These are phyloP conservation scores for Pochonia chlamydosporia DNA, from an alignment of 2,329 filamentous ascomycete species.

Conservation along the genomic window DNA sequence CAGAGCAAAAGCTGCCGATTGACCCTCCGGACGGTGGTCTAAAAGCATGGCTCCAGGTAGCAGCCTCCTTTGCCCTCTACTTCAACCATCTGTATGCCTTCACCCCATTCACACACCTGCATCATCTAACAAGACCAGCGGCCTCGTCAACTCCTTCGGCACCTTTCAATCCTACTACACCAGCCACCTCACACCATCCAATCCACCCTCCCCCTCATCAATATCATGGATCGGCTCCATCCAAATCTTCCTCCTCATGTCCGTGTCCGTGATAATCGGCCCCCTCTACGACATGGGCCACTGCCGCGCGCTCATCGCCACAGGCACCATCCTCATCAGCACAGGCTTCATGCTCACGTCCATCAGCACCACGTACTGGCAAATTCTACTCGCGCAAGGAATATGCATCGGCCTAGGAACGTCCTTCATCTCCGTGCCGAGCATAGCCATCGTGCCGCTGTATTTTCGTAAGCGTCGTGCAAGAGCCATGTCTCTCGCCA, in stretches of 20 bases:
- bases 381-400: conserved; percentile 35
- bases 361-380: conserved; percentile 32
- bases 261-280: conserved; percentile 29
- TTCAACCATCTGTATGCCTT: conserved; percentile 27
- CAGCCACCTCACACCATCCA: conserved; percentile 1
- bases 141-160: conserved; percentile 30
- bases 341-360: conserved; percentile 34
- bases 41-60: conserved; percentile 30
- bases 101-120: neutral
- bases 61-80: conserved; percentile 16
- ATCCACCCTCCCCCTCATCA: conserved; percentile 19
- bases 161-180: conserved; percentile 30
- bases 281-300: conserved; percentile 35
- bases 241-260: conserved; percentile 31
- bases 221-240: conserved; percentile 32
- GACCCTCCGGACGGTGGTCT: conserved; percentile 28
- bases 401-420: conserved; percentile 36
- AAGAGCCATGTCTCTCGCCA: conserved; percentile 36
- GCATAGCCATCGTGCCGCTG: conserved; percentile 31
- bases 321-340: conserved; percentile 27
- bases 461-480: conserved; percentile 29
- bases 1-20: neutral
- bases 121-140: conserved; percentile 14
- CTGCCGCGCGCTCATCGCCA: conserved; percentile 22
- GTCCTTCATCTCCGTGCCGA: conserved; percentile 32